These are phyloP conservation scores for Phyllosticta citribraziliensis DNA, from an alignment of 2,329 filamentous ascomycete genomes.

Conservation along the genomic window DNA sequence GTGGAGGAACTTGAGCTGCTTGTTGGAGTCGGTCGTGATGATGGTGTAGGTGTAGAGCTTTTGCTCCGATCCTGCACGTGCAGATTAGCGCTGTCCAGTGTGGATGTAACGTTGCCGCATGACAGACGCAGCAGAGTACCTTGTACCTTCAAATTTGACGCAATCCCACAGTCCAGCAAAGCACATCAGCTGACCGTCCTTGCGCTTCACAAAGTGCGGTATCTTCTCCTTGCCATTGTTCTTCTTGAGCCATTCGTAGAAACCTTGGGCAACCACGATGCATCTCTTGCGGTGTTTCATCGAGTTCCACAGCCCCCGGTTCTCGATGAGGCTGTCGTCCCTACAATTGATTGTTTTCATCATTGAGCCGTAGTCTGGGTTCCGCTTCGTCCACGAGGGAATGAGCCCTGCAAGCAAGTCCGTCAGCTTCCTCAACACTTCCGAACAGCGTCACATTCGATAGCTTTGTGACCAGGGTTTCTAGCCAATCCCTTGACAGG, in stretches of 20 bases:
- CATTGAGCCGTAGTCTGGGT: slow-evolving; percentile 65
- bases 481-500: background rate
- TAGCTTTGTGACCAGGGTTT: background rate
- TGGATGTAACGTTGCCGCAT: slow-evolving; percentile 3
- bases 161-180: slow-evolving; percentile 90
- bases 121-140: slow-evolving; percentile 11
- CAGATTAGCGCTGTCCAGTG: slow-evolving; percentile 13
- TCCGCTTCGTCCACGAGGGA: slow-evolving; percentile 85
- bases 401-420: slow-evolving; percentile 49
- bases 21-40: slow-evolving; percentile 81
- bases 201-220: slow-evolving; percentile 74
- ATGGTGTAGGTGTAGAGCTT: slow-evolving; percentile 84
- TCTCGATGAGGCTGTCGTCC: slow-evolving; percentile 68
- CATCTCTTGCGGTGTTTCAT: slow-evolving; percentile 90
- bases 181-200: slow-evolving; percentile 75
- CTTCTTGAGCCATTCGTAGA: slow-evolving; percentile 92
- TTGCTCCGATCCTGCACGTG: slow-evolving; percentile 45
- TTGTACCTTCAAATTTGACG: slow-evolving; percentile 69
- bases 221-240: slow-evolving; percentile 67
- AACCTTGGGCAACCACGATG: slow-evolving; percentile 79
- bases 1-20: slow-evolving; percentile 76
- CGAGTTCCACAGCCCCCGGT: slow-evolving; percentile 77
- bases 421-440: background rate
- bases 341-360: slow-evolving; percentile 93
- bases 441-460: background rate